These are phyloP conservation scores for Platanthera zijinensis DNA, from an alignment of 106 monocot species.

Conservation along the genomic window DNA sequence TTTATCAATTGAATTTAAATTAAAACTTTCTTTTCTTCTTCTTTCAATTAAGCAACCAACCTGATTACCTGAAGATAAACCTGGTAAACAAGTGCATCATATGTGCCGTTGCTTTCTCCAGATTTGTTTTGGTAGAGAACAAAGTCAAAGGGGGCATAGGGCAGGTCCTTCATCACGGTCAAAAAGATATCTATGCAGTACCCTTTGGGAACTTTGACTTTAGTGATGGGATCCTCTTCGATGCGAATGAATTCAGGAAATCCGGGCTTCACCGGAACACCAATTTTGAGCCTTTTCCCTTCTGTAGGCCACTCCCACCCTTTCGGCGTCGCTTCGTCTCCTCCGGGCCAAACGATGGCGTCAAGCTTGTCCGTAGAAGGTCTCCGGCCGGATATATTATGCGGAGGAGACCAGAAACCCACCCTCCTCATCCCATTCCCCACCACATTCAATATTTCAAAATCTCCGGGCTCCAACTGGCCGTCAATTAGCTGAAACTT, in stretches of 20 bases:
- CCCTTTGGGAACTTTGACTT: slow-evolving; percentile 8
- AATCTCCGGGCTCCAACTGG: slow-evolving; percentile 19
- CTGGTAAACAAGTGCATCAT: slow-evolving; percentile 66
- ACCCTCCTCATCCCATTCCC: slow-evolving; percentile 15
- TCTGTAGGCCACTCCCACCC: slow-evolving; percentile 48
- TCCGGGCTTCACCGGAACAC: slow-evolving; percentile 42
- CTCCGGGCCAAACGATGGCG: slow-evolving; percentile 41
- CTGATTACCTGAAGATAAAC: slow-evolving; percentile 59
- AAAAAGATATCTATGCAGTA: slow-evolving; percentile 57
- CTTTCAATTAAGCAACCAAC: too few species aligned
- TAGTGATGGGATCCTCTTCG: neutral
- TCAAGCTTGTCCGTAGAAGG: neutral
- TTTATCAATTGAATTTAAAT: too few species aligned
- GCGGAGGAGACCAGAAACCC: slow-evolving; percentile 36
- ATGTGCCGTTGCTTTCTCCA: slow-evolving; percentile 42
- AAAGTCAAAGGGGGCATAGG: slow-evolving; percentile 39
- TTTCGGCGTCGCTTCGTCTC: slow-evolving; percentile 11
- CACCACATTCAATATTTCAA: slow-evolving; percentile 43
- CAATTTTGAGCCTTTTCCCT: slow-evolving; percentile 30
- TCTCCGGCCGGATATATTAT: slow-evolving; percentile 13
- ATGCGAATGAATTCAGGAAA: slow-evolving; percentile 26
- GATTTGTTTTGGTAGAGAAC: slow-evolving; percentile 9
- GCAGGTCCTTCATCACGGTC: slow-evolving; percentile 29
- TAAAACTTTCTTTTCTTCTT: too few species aligned
- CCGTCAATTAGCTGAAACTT: slow-evolving; percentile 31